Evolutionary conservation across 2,329 filamentous ascomycete species (phyloP).

Genomic region (Volutella citrinella): DNA sequence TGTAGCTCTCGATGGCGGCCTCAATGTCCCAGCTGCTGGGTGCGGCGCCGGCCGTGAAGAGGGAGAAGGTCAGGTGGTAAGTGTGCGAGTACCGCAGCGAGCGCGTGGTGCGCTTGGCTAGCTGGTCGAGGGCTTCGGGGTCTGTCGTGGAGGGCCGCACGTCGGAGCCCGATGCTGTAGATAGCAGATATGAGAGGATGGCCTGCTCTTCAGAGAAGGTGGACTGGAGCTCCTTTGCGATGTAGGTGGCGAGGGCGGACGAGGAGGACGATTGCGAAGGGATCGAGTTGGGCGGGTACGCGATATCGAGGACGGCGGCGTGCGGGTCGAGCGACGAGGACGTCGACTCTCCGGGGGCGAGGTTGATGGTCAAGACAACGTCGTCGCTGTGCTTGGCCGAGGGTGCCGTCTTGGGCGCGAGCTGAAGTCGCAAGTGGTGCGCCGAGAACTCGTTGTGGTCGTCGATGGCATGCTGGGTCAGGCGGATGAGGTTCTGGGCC

Average conservation of each 20-base stretch:
- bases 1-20: constrained; percentile 72
- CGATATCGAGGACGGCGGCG: constrained; percentile 70
- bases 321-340: constrained; percentile 66
- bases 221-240: constrained; percentile 73
- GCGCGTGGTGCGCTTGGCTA: constrained; percentile 71
- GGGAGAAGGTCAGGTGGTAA: constrained; percentile 92
- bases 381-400: constrained; percentile 40
- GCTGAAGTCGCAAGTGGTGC: constrained; percentile 66
- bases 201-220: constrained; percentile 88
- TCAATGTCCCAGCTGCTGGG: constrained; percentile 94
- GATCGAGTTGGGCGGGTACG: constrained; percentile 68
- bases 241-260: constrained; percentile 71
- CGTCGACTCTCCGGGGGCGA: constrained; percentile 62
- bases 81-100: constrained; percentile 89
- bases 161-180: constrained; percentile 48
- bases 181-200: constrained; percentile 73
- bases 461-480: constrained; percentile 84
- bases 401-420: constrained; percentile 29
- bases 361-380: constrained; percentile 66
- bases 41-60: constrained; percentile 75
- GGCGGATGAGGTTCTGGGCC: constrained; percentile 68
- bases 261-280: constrained; percentile 66
- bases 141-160: constrained; percentile 43
- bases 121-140: constrained; percentile 51
- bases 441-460: constrained; percentile 82